Conservation (phyloP, 768 basidiomycete species). For the Pleurotus citrinopileatus region DNA sequence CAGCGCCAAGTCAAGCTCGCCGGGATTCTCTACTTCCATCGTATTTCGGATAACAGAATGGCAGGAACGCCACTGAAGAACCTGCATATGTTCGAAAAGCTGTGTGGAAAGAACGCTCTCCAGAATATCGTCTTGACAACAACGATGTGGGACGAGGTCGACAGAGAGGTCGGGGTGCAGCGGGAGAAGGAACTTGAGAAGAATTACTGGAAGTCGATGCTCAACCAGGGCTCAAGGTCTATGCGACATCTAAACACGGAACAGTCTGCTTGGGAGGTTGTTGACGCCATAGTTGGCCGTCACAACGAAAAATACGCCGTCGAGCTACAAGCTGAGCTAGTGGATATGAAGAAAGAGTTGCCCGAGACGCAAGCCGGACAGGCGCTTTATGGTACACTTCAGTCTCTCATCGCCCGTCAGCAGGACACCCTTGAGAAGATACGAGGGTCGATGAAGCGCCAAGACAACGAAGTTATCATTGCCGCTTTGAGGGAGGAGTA, state of each 20-base stretch:
- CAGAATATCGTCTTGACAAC: conserved; percentile 12
- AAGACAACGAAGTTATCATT: not conserved
- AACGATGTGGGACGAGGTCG: conserved; percentile 14
- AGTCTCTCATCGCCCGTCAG: conserved; percentile 11
- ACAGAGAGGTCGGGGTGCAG: not conserved
- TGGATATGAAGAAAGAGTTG: conserved; percentile 14
- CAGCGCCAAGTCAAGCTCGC: conserved; percentile 10
- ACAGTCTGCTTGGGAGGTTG: conserved; percentile 12
- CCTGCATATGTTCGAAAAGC: conserved; percentile 11
- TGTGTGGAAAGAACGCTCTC: conserved; percentile 14
- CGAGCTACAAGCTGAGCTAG: conserved; percentile 15
- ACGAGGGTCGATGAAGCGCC: not conserved
- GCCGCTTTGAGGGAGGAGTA: conserved; percentile 9
- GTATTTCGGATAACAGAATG: conserved; percentile 16
- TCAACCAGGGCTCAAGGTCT: not conserved
- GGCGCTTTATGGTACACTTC: conserved; percentile 11
- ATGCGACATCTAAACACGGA: conserved; percentile 1
- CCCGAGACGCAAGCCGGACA: conserved; percentile 15
- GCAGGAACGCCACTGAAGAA: conserved; percentile 7
- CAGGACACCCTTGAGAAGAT: conserved; percentile 12
- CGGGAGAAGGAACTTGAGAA: conserved; percentile 10
- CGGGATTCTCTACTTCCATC: conserved; percentile 20
- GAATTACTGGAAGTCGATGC: conserved; percentile 8
- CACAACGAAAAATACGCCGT: conserved; percentile 8
- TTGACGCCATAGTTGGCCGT: not conserved